Base-by-base conservation (phyloP, 176 grass and related monocot genomes). In the Dactylis glomerata region DNA sequence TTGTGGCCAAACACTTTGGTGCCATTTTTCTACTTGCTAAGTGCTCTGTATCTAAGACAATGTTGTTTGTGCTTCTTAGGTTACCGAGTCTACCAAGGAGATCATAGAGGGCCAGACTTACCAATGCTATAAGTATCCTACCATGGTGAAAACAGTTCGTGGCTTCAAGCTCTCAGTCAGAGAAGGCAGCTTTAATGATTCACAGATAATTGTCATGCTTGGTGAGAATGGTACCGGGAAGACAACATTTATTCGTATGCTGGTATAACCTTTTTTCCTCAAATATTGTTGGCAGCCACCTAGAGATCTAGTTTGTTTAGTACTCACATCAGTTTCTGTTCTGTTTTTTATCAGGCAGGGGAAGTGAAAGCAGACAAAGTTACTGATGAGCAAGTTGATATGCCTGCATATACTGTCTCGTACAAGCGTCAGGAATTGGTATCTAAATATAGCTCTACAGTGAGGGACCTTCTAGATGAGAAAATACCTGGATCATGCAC, bases 221-320 rank as follows among this genome's bases (percentile, higher is more conserved):
- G 94, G 91, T 71, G 94, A 97, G 69, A 97, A 97, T 32, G 91
- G 91, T 59, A 97, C 91, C 15, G 91, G 91, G 42, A 97, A 92
- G 79, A 93, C 94, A 23, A 97, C 91, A 63, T 93, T 97, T 70
- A 91, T 93, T 34, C 73, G 87, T 54, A 96, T 93, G 87, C 82
- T 93, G 89, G 94, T 97, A 91, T 40, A 33, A 44, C 85, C 38
- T 71, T 50, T 56, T 82, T 54, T 46, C 41, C 57, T 55, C 17
- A 42, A 51, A 58, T 84, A 50, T 63, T 17, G 13, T 76, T 70
- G 27, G 6, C 20, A 58, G 20, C 3, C 9, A 75, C 37, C 27
- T 17, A 6, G 47, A 61, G n/a, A 72, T n/a, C 9, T 47, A 38
- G 13, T 59, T 77, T 68, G 6, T 45, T 58, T 59, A 50, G 8